Base-by-base conservation (phyloP, 202 grass and related monocot genomes). In the Cymbopogon flexuosus region DNA sequence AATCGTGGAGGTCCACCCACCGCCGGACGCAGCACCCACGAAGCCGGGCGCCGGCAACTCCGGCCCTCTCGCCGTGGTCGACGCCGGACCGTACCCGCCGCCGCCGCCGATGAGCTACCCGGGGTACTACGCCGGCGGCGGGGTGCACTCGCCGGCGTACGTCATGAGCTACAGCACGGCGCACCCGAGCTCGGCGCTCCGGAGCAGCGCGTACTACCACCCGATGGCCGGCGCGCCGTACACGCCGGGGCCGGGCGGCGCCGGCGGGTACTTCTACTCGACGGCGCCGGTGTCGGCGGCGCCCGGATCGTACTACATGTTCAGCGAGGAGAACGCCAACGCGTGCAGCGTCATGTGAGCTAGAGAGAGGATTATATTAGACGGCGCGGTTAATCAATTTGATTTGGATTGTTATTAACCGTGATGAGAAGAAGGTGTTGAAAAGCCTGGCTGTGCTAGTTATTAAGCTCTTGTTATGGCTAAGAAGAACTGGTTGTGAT, bases 311-410 rank as follows among this genome's bases (percentile, higher is more conserved):
- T 97, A 97, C 67, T 98, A 95, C 71, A 79, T 94, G 85, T 95
- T 98, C 90, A 98, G 95, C 76, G 95, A 98, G 72, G 95, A 98
- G 88, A 98, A 98, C 62, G 95, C 95, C 75, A 89, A 98, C 58
- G 95, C 95, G 45, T 98, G 95, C 89, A 51, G 27, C 35, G 47
- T 95, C 71, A 98, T 98, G 95, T 98, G 87, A 98, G 47, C 3
- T 19, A 3, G 19, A 58, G 56, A 12, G 24, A 49, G 7, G 43
- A 72, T 71, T 9, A 45, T 2, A 23, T 42, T 5, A n/a, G 14
- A 63, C 18, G 57, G 27, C 27, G 27, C 27, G 31, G 31, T 58
- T 74, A 46, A 37, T 68, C 18, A 45, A n/a, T 34, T 7, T 54
- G 51, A 54, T 54, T 19, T 54, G 51, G 51, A 52, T 52, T n/a